Conservation (phyloP, 768 basidiomycete species). For the Lactifluus hygrophoroides region DNA sequence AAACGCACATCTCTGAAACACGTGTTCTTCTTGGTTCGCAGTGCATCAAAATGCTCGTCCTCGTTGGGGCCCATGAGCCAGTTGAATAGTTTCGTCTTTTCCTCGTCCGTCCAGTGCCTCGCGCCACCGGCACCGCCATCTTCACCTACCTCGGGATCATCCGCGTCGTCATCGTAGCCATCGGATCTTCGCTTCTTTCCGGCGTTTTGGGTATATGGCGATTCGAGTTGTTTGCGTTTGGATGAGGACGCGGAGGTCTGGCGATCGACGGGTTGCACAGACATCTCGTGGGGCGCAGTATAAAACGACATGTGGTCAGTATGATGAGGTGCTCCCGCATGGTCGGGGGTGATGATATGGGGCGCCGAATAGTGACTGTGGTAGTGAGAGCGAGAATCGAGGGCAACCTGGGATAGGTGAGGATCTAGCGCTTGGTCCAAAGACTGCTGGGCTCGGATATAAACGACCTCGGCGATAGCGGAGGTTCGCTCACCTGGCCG, state of each 20-base stretch:
- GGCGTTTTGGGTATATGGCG: slow-evolving; percentile 6
- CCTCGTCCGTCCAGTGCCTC: slow-evolving; percentile 81
- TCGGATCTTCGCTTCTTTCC: slow-evolving; percentile 19
- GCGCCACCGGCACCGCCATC: slow-evolving; percentile 39
- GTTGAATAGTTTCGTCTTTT: slow-evolving; percentile 66
- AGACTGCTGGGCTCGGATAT: slow-evolving; percentile 12
- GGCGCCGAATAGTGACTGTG: slow-evolving; percentile 17
- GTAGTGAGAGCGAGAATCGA: slow-evolving; percentile 21
- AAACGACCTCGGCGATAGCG: slow-evolving; percentile 9
- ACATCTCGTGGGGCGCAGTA: slow-evolving; percentile 15
- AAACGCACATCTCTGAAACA: slow-evolving; percentile 70
- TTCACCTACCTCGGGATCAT: slow-evolving; percentile 20
- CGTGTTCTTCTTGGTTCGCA: slow-evolving; percentile 74
- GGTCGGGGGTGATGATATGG: slow-evolving; percentile 18
- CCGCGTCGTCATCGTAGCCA: slow-evolving; percentile 19
- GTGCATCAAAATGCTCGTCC: slow-evolving; percentile 72
- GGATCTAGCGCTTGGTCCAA: slow-evolving; percentile 22
- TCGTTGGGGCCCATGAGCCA: slow-evolving; percentile 69
- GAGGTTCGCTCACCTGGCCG: slow-evolving; percentile 18
- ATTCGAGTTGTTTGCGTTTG: slow-evolving; percentile 20
- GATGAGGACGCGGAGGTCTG: slow-evolving; percentile 12
- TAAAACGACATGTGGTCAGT: slow-evolving; percentile 19
- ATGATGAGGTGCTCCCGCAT: slow-evolving; percentile 17
- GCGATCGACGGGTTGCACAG: slow-evolving; percentile 17
- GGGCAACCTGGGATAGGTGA: slow-evolving; percentile 19